Evolutionary conservation across 192 early-diverging fungal genomes (phyloP).

Genomic region (Funneliformis mosseae): DNA sequence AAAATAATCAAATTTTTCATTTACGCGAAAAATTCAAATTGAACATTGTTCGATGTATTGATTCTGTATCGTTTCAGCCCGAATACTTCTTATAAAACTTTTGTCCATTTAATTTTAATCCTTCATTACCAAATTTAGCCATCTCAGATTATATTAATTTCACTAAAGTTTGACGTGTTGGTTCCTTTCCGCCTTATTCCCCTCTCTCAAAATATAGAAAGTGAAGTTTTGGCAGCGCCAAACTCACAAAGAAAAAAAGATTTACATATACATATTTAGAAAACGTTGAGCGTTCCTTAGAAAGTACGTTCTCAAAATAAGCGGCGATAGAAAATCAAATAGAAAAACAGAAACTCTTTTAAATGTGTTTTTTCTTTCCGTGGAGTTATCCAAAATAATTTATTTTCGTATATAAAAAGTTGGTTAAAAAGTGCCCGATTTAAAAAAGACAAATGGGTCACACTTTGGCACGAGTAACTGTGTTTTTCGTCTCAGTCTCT

Average conservation of each 20-base stretch:
- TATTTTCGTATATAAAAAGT: too few relatives aligned
- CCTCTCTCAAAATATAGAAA: background rate
- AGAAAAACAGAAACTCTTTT: background rate
- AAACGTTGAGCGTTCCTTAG: background rate
- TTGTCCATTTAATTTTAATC: too few relatives aligned
- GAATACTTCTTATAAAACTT: too few relatives aligned
- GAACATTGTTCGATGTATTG: too few relatives aligned
- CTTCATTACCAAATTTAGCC: background rate
- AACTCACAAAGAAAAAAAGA: background rate
- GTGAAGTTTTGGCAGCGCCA: conserved; percentile 5
- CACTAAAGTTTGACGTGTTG: background rate
- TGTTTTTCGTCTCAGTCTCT: too few relatives aligned
- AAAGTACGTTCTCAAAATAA: background rate
- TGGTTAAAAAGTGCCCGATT: too few relatives aligned
- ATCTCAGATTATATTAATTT: background rate
- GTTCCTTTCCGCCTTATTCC: background rate
- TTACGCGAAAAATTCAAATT: too few relatives aligned
- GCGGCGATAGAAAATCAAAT: background rate
- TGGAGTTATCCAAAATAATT: too few relatives aligned
- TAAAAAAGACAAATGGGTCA: too few relatives aligned
- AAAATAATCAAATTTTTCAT: too few relatives aligned
- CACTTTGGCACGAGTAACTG: too few relatives aligned
- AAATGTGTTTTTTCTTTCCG: background rate
- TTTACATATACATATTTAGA: background rate
- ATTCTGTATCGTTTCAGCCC: too few relatives aligned